Base-by-base conservation (phyloP, 2,329 filamentous ascomycete species). In the Annulohypoxylon truncatum region DNA sequence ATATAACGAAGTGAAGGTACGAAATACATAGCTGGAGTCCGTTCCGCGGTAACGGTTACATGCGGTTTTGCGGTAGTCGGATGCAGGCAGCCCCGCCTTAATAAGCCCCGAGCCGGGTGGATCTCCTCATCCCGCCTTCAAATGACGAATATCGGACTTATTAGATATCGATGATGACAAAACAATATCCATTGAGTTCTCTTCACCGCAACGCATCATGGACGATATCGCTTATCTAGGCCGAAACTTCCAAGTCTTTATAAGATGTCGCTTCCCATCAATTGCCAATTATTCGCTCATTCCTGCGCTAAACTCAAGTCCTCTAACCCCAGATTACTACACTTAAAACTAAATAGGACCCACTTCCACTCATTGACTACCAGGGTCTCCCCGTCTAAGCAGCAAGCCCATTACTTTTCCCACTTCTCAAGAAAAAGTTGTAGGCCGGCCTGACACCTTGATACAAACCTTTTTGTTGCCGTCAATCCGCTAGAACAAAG, bases 71-170 rank as follows among this genome's bases (percentile, higher is more conserved):
- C 65, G 65, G 65, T 57, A 67, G 20, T 67, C 68, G 70, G 71
- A 71, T 64, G 46, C 69, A 66, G 31, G 12, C 6, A 57, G 28
- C 47, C 44, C 47, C 55, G 54, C 57, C 50, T 48, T 55, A 29
- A 52, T 56, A 62, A 28, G 18, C 2, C 26, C 65, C 65, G 56
- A 64, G 52, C 61, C 65, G 56, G 64, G 56, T 64, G 60, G 56
- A 67, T 64, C 56, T 67, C 65, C 69, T 73, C 73, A 74, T 73
- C 20, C 66, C 62, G 48, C 59, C 51, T 20, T 29, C 42, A 62
- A 62, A 74, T 74, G 72, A 69, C 71, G 72, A 70, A 60, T 47
- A 47, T 62, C 69, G 61, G 66, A 56, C 20, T 50, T 54, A 24
- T 50, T 54, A 24, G 63, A 60, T 55, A 57, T 53, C 46, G 22